A percentile compares a stretch with the other conserved stretches of the same genome.
These are phyloP conservation scores for Isochrysis galbana DNA, from an alignment of 78 protist genomes.

Conservation along the genomic window DNA sequence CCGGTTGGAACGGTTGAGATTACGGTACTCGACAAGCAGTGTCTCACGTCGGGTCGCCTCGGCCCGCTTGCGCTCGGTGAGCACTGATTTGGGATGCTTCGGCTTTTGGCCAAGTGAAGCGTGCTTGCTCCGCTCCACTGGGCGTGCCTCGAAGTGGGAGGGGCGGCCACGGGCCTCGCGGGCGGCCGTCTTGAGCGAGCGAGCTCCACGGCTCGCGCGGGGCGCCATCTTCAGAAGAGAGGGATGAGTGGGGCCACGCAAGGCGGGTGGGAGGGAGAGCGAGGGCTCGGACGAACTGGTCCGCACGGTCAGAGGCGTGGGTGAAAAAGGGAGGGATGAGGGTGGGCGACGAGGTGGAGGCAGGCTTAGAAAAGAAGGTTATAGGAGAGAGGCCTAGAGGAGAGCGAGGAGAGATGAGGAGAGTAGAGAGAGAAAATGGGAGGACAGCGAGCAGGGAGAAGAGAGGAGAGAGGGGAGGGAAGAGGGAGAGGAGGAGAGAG, in stretches of 20 bases:
- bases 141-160: background rate
- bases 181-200: background rate
- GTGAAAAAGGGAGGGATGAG: too few species aligned
- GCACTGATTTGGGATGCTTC: background rate
- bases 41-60: background rate
- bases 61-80: background rate
- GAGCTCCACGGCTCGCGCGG: background rate
- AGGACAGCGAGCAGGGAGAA: too few species aligned
- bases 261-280: too few species aligned
- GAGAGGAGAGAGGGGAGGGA: too few species aligned
- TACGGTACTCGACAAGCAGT: background rate
- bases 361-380: too few species aligned
- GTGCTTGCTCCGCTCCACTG: background rate
- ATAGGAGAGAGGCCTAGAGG: too few species aligned
- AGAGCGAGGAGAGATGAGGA: too few species aligned
- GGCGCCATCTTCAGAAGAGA: background rate
- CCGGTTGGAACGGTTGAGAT: background rate
- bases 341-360: too few species aligned
- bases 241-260: background rate
- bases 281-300: too few species aligned
- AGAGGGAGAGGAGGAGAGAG: too few species aligned
- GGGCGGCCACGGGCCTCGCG: background rate
- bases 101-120: background rate
- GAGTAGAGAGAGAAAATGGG: too few species aligned
- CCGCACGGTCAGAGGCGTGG: too few species aligned